Conservation (phyloP, 1,139 yeast species). For the Meyerozyma carpophila region DNA sequence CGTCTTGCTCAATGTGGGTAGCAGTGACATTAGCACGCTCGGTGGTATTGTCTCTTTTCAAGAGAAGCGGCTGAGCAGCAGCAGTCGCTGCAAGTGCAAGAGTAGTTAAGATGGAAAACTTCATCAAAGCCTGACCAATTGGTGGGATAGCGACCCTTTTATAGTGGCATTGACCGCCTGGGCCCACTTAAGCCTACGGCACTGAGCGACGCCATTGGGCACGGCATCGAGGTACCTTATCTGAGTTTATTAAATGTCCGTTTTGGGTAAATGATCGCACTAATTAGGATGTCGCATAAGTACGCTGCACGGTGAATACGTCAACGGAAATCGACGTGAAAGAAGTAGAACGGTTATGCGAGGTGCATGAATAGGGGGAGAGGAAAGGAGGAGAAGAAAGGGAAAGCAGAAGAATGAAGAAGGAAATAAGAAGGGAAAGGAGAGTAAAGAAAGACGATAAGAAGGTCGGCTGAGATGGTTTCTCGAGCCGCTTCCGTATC, state of each 20-base stretch:
- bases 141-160: neutral
- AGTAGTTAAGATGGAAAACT: slow-evolving; percentile 9
- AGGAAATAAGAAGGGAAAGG: no score
- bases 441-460: no score
- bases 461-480: no score
- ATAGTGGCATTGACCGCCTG: neutral
- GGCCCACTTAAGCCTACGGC: neutral
- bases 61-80: slow-evolving; percentile 15
- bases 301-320: neutral
- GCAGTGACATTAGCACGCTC: slow-evolving; percentile 10
- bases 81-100: slow-evolving; percentile 11
- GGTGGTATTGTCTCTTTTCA: slow-evolving; percentile 15
- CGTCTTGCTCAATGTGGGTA: slow-evolving; percentile 3
- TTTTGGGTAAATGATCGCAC: neutral
- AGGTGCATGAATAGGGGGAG: no score
- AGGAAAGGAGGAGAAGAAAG: no score
- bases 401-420: no score
- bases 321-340: neutral
- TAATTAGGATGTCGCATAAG: neutral
- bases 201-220: neutral
- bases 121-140: slow-evolving; percentile 8
- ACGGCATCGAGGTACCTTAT: slow-evolving; percentile 1
- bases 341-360: no score
- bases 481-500: no score
- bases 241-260: neutral